These are phyloP conservation scores for Dictyostelium citrinum DNA, from an alignment of 78 protist genomes.

Conservation along the genomic window DNA sequence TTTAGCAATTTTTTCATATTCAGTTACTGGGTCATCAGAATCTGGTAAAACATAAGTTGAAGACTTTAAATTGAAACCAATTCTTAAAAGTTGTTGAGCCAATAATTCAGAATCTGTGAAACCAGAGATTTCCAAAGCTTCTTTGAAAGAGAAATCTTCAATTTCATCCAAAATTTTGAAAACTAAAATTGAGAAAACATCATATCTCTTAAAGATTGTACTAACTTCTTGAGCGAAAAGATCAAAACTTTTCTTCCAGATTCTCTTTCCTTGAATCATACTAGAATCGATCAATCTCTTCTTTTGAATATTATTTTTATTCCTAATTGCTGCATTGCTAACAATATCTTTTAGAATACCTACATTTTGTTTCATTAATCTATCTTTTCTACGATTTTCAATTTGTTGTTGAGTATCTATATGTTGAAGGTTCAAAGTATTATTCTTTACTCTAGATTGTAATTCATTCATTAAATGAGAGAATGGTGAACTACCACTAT, in stretches of 20 bases:
- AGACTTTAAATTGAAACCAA: conserved; percentile 61
- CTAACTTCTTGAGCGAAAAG: conserved; percentile 14
- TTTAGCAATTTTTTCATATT: conserved; percentile 4
- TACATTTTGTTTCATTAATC: conserved; percentile 23
- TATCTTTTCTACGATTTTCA: conserved; percentile 38
- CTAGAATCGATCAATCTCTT: conserved; percentile 18
- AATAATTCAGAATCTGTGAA: background rate
- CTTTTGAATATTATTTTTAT: background rate
- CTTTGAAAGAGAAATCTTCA: conserved; percentile 68
- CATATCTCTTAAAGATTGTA: conserved; percentile 21
- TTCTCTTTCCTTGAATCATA: conserved; percentile 13
- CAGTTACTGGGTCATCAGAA: background rate
- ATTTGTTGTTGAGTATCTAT: conserved; percentile 35
- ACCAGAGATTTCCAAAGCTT: conserved; percentile 52
- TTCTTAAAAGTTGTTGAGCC: background rate
- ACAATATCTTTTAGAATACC: conserved; percentile 58
- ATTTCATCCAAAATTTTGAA: conserved; percentile 21
- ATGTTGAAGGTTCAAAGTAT: conserved; percentile 16
- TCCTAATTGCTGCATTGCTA: conserved; percentile 8
- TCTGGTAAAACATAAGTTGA: background rate
- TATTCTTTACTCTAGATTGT: conserved; percentile 6
- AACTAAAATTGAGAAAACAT: background rate
- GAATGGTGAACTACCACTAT: background rate
- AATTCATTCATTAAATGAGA: conserved; percentile 46
- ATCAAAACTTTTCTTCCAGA: conserved; percentile 68